phyloP scores from a whole-genome alignment of 1,284 basidiomycete species.

The Rhodotorula sp. region DNA sequence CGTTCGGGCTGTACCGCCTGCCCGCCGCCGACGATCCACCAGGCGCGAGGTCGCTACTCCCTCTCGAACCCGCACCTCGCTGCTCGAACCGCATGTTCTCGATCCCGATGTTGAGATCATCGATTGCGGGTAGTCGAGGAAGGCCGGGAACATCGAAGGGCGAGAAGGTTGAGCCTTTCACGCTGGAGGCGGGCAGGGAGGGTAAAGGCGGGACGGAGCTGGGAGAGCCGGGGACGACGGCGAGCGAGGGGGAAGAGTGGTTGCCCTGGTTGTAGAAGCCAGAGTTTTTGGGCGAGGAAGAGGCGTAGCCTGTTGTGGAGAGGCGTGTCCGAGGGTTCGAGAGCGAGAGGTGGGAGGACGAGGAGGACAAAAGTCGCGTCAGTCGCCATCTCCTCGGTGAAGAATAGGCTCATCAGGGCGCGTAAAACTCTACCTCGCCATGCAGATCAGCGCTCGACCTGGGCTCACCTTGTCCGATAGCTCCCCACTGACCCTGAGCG shows the following conservation, averaged over 20 bases:
- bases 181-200: not conserved
- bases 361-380: not conserved
- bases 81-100: slow-evolving; percentile 41
- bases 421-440: not conserved
- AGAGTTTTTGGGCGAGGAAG: slow-evolving; percentile 14
- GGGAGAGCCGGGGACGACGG: slow-evolving; percentile 3
- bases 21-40: too few relatives aligned
- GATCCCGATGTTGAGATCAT: slow-evolving; percentile 39
- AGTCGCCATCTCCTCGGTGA: too few relatives aligned
- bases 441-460: not conserved
- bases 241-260: slow-evolving; percentile 38
- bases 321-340: not conserved
- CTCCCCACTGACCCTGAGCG: slow-evolving; percentile 18
- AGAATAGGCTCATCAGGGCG: not conserved
- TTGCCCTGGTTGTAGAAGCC: slow-evolving; percentile 38
- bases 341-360: not conserved
- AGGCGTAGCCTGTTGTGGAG: not conserved
- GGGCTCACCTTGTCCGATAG: slow-evolving; percentile 25
- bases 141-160: slow-evolving; percentile 28
- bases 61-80: not conserved
- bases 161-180: slow-evolving; percentile 1
- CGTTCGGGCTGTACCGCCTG: slow-evolving; percentile 12
- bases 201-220: not conserved
- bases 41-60: too few relatives aligned
- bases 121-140: slow-evolving; percentile 25